These are phyloP conservation scores for Xylariaceae sp. DNA, from an alignment of 2,329 filamentous ascomycete species.

Conservation along the genomic window DNA sequence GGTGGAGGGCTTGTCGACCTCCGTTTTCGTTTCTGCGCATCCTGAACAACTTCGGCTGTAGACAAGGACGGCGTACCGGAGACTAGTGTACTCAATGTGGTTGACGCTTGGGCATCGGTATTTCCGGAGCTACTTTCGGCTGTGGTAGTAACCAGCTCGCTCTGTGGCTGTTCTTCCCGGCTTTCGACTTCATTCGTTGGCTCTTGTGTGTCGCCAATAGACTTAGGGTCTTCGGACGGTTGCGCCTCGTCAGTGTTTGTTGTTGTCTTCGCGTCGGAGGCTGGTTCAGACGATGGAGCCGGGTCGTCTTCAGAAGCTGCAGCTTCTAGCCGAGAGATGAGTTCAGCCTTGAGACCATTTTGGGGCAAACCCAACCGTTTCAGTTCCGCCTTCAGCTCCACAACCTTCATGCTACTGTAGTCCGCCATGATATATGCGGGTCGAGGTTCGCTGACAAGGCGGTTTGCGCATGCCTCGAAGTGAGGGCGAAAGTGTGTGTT, in stretches of 20 bases:
- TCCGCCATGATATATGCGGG: constrained; percentile 52
- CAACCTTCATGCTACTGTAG: constrained; percentile 70
- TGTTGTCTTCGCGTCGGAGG: constrained; percentile 24
- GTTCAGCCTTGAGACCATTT: constrained; percentile 73
- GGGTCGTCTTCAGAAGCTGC: constrained; percentile 37
- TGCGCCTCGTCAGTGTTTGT: constrained; percentile 26
- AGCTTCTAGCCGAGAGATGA: constrained; percentile 67
- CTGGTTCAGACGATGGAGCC: constrained; percentile 22
- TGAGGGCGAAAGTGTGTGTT: background rate
- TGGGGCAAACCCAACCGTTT: constrained; percentile 73
- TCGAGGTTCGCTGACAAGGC: constrained; percentile 13
- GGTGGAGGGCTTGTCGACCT: constrained; percentile 67
- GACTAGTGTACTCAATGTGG: constrained; percentile 10
- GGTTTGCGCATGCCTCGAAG: constrained; percentile 29
- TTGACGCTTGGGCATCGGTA: constrained; percentile 31
- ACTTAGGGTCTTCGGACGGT: constrained; percentile 18
- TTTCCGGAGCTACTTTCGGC: constrained; percentile 24
- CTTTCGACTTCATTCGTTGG: constrained; percentile 21
- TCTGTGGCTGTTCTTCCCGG: background rate
- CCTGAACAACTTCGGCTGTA: constrained; percentile 46
- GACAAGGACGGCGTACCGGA: constrained; percentile 34
- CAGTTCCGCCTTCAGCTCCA: constrained; percentile 76
- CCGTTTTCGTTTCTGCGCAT: constrained; percentile 70
- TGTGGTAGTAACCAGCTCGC: background rate
- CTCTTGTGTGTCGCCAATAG: background rate